Evolutionary conservation across 768 basidiomycete species (phyloP), one percentile per base, ranked within the genome.

Genomic region (Collybia sordida): DNA sequence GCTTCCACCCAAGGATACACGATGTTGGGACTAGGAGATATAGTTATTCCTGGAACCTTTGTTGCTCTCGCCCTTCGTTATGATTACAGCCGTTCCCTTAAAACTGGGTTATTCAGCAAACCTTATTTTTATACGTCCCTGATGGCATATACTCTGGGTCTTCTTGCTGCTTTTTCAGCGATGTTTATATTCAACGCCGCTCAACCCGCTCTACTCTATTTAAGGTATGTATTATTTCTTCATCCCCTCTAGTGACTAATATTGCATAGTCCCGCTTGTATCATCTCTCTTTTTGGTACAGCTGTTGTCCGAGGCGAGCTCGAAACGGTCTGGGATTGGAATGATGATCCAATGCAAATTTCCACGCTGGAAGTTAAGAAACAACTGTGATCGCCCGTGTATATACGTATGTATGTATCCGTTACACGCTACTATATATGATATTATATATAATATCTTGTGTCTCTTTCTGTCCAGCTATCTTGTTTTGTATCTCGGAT

Each of bases 11-110:
- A 75, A 23, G 92, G 91, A 3, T 89, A 81, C 64, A 88, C 92
- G 24, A 87, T 98, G 85, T 85, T 98, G 24, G 96, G 96, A 1
- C 74, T 98, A 1, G 95, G 95, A 21, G 95, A 97, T 64, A 82
- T 96, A 36, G 76, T 81, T n/a, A 68, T 80, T 6, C 79, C 79
- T 12, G 78, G 79, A 19, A 73, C 78, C 28, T 90, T 98, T 67
- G 72, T 97, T 44, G 86, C 91, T 15, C 79, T 93, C 12, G 92
- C 87, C 3, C 77, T 98, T 37, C 88, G 96, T 31, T 94, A 88
- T 67, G 96, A 98, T 72, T 68, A 80, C 46, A 69, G 80, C 55
- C 78, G 75, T 42, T 74, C 68, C 48, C 59, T 58, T 24, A 54
- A 56, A 27, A 36, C 64, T n/a, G 57, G 52, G 34, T 47, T 58